phyloP scores from a whole-genome alignment of 768 basidiomycete species.

The Crassisporium funariophilum region DNA sequence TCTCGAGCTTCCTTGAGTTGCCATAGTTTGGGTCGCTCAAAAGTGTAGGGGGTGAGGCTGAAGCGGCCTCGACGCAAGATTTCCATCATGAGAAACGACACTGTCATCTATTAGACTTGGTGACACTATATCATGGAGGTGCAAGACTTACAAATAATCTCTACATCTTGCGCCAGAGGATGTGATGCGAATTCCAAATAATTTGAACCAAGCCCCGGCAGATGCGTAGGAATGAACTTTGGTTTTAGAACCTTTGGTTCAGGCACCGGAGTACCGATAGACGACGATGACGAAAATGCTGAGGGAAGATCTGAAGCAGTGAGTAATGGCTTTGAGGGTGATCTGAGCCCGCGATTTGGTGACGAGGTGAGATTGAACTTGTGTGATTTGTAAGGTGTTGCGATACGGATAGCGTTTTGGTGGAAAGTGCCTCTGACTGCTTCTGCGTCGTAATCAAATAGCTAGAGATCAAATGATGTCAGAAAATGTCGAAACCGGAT shows the following conservation, averaged over 20 bases:
- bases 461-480: conserved; percentile 31
- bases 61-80: conserved; percentile 63
- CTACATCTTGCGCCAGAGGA: conserved; percentile 48
- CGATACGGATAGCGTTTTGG: conserved; percentile 49
- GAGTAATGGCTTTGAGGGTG: conserved; percentile 16
- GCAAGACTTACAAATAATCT: conserved; percentile 50
- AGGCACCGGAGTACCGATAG: conserved; percentile 21
- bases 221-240: conserved; percentile 48
- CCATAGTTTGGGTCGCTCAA: conserved; percentile 53
- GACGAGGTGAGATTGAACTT: conserved; percentile 22
- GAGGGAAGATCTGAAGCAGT: conserved; percentile 18
- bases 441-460: conserved; percentile 55
- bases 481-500: background rate
- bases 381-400: conserved; percentile 28
- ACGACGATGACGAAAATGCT: conserved; percentile 21
- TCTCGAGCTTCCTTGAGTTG: conserved; percentile 43
- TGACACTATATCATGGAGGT: conserved; percentile 3
- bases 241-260: conserved; percentile 22
- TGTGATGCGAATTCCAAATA: conserved; percentile 60
- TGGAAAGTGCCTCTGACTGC: conserved; percentile 52
- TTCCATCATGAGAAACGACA: conserved; percentile 67
- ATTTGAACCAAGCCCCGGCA: conserved; percentile 55
- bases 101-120: conserved; percentile 30
- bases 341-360: conserved; percentile 15
- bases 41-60: conserved; percentile 46